Percentiles rank a stretch among this genome's conserved stretches.
These are phyloP conservation scores for Iris macrosiphon DNA, from an alignment of 106 monocot species.

Conservation along the genomic window DNA sequence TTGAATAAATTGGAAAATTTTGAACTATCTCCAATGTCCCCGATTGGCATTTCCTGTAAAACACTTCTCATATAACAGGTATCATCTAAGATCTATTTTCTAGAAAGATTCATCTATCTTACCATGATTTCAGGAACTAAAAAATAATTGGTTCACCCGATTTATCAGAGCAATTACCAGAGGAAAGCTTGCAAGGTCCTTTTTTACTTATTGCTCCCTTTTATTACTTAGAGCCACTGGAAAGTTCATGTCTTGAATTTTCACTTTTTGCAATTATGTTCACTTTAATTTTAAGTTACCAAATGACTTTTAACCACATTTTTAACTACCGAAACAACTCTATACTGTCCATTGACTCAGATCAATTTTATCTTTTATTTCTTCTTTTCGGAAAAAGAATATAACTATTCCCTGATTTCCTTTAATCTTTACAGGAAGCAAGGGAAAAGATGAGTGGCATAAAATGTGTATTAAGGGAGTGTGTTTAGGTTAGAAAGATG, in stretches of 20 bases:
- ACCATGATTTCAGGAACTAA: constrained; percentile 28
- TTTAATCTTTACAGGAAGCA: constrained; percentile 40
- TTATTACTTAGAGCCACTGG: background rate
- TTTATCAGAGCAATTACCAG: constrained; percentile 29
- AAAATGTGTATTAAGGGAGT: constrained; percentile 46
- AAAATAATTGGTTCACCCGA: constrained; percentile 21
- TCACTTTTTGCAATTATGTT: background rate
- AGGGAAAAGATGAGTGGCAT: constrained; percentile 58
- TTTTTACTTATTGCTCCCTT: background rate
- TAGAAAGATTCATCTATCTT: background rate
- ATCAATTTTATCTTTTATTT: background rate
- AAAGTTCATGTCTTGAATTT: too few species aligned
- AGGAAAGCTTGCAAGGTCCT: constrained; percentile 64
- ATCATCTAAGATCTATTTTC: background rate
- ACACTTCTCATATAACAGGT: background rate
- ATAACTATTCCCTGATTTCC: background rate
- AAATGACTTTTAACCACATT: background rate
- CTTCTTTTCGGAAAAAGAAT: background rate
- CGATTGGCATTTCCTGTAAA: constrained; percentile 17
- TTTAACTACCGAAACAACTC: background rate
- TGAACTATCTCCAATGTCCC: constrained; percentile 25
- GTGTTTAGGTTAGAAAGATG: too few species aligned
- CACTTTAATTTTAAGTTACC: background rate
- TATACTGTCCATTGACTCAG: too few species aligned
- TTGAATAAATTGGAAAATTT: constrained; percentile 12